phyloP scores from a whole-genome alignment of 345 rosid genomes.

The Mangifera indica region DNA sequence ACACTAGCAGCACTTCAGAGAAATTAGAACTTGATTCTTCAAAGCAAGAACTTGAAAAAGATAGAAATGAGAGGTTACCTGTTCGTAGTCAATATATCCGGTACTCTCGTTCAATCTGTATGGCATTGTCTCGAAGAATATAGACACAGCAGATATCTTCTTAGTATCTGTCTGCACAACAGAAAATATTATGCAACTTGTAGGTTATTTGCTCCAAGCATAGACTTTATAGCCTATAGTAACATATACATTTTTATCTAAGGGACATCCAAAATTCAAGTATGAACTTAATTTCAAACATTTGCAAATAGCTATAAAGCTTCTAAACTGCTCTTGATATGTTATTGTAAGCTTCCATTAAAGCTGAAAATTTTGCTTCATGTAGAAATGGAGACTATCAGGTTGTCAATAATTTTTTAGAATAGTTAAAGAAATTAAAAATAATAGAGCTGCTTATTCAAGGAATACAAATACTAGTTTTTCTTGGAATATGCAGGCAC shows the following conservation, averaged over 20 bases:
- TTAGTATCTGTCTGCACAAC: constrained; percentile 80
- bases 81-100: constrained; percentile 90
- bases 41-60: constrained; percentile 3
- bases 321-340: no score
- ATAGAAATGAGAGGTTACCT: constrained; percentile 44
- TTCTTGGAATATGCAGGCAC: constrained; percentile 33
- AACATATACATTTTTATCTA: background rate
- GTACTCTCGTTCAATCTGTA: constrained; percentile 89
- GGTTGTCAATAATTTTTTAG: background rate
- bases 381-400: background rate
- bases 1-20: background rate
- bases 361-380: no score
- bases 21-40: background rate
- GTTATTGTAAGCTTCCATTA: no score
- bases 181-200: constrained; percentile 14
- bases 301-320: no score
- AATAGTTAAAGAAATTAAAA: background rate
- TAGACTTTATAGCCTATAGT: background rate
- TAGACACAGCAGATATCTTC: constrained; percentile 94
- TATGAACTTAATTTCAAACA: no score
- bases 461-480: background rate
- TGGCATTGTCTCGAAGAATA: constrained; percentile 96
- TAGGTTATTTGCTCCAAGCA: background rate
- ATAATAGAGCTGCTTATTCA: background rate
- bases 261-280: no score